Evolutionary conservation across 192 early-diverging fungal genomes (phyloP), one percentile per base, ranked within the genome.

Genomic region (Coemansia sp.): DNA sequence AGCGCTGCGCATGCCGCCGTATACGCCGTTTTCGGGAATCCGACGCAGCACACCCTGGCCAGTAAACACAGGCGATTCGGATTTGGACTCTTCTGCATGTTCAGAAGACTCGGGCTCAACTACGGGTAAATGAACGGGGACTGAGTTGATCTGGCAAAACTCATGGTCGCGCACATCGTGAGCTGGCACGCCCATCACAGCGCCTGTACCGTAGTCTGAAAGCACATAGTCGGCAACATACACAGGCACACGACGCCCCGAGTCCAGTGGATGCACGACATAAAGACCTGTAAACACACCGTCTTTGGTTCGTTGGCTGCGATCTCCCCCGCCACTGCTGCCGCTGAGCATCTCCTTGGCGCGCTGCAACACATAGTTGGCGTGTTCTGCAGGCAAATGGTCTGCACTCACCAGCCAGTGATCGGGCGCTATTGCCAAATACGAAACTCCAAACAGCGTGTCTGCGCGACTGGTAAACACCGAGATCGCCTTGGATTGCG

Each of bases 121-220:
- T 2, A 90, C 87, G 19, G 69, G 50, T 25, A 19, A 56, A 2
- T 72, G 57, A 4, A 68, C 22, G 0, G 75, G 72, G 3, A 89
- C 70, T 5, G 65, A 62, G 57, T 91, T 86, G 17, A 48, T 69
- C 26, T 72, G 67, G 55, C 85, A 83, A 69, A 93, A 93, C 35
- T 85, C 82, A 65, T 78, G 85, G 70, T 93, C 91, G 17, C 91
- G 83, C 68, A 84, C 70, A 50, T 93, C 91, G 62, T 93, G 90
- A 6, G 84, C 90, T 3, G 91, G 91, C 12, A 93, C 91, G n/a
- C 88, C 91, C 91, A 93, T 93, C 21, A 93, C 88, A 3, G 91
- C 90, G 14, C 91, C 91, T 0, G 90, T 90, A 1, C 90, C 91
- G 69, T 93, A 93, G 41, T 87, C 84, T 0, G 87, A 84, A 1